Evolutionary conservation across 352 stramenopile genomes (phyloP).

Genomic region (Phytopythium litorale): DNA sequence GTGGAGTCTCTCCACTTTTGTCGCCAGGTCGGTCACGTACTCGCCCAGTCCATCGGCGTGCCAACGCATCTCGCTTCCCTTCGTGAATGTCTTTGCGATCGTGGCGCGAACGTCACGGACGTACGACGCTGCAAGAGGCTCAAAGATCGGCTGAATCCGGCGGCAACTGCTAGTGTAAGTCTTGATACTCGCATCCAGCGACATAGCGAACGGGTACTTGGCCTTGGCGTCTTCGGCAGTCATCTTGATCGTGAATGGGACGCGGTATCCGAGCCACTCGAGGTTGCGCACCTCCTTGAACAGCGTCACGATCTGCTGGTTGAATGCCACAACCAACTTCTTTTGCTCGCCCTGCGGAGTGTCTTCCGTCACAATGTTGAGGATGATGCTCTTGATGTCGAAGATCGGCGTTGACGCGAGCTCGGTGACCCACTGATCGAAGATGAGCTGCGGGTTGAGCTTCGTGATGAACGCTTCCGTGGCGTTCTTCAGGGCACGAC

Average conservation of each 20-base stretch:
- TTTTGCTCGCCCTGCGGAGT: slow-evolving; percentile 64
- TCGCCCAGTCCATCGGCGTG: slow-evolving; percentile 84
- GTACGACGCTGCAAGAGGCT: slow-evolving; percentile 65
- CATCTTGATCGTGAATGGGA: slow-evolving; percentile 94
- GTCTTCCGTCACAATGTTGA: slow-evolving; percentile 87
- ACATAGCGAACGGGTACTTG: slow-evolving; percentile 97
- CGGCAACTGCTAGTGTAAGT: slow-evolving; percentile 88
- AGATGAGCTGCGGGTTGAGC: slow-evolving; percentile 90
- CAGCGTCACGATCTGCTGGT: slow-evolving; percentile 96
- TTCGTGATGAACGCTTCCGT: slow-evolving; percentile 86
- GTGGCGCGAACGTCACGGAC: slow-evolving; percentile 79
- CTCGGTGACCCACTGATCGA: slow-evolving; percentile 94
- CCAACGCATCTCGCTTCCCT: slow-evolving; percentile 88
- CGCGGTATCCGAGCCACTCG: slow-evolving; percentile 97
- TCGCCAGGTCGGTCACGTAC: slow-evolving; percentile 86
- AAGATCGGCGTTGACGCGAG: slow-evolving; percentile 89
- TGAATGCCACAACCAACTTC: slow-evolving; percentile 91
- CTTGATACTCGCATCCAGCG: slow-evolving; percentile 94
- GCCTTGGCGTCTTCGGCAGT: slow-evolving; percentile 96
- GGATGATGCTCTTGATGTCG: slow-evolving; percentile 89
- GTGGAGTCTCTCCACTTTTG: slow-evolving; percentile 95
- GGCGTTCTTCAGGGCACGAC: slow-evolving; percentile 93
- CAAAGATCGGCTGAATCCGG: slow-evolving; percentile 83
- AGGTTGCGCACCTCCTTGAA: slow-evolving; percentile 99
- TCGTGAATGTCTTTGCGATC: slow-evolving; percentile 88